phyloP scores from a whole-genome alignment of 805 yeast species.

The Clavispora fructus region DNA sequence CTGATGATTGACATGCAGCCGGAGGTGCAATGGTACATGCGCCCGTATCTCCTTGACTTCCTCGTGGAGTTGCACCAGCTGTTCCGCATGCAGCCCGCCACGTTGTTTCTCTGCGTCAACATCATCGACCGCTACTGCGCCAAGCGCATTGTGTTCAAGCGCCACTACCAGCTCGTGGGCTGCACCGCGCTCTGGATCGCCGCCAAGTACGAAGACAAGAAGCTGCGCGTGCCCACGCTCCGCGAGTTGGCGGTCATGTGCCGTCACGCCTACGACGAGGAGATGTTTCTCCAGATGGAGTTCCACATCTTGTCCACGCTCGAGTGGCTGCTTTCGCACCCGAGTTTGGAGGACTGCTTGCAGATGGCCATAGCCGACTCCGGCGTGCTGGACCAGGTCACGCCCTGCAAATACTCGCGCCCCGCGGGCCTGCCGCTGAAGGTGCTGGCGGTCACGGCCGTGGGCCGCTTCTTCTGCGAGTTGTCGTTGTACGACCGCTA shows the following conservation, averaged over 20 bases:
- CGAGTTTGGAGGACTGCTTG: conserved; percentile 48
- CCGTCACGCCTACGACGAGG: conserved; percentile 53
- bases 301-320: conserved; percentile 37
- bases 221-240: conserved; percentile 52
- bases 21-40: conserved; percentile 46
- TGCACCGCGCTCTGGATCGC: conserved; percentile 47
- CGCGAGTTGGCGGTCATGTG: conserved; percentile 52
- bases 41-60: conserved; percentile 41
- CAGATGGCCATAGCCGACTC: conserved; percentile 38
- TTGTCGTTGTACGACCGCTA: conserved; percentile 46
- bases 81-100: conserved; percentile 37
- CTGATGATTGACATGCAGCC: conserved; percentile 48
- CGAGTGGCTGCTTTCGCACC: conserved; percentile 43
- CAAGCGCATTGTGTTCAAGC: conserved; percentile 41
- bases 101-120: conserved; percentile 39
- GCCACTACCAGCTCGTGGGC: conserved; percentile 44
- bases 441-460: conserved; percentile 50
- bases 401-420: conserved; percentile 22
- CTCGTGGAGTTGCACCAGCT: conserved; percentile 40
- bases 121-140: conserved; percentile 44
- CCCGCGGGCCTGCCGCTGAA: conserved; percentile 21
- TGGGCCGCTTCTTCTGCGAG: conserved; percentile 51
- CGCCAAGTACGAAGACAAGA: conserved; percentile 53
- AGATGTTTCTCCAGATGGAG: conserved; percentile 46
- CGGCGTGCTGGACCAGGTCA: conserved; percentile 18